A percentile compares a stretch with the other conserved stretches of the same genome.
These are phyloP conservation scores for Staphylotrichum longicolle DNA, from an alignment of 495 filamentous ascomycete genomes.

Conservation along the genomic window DNA sequence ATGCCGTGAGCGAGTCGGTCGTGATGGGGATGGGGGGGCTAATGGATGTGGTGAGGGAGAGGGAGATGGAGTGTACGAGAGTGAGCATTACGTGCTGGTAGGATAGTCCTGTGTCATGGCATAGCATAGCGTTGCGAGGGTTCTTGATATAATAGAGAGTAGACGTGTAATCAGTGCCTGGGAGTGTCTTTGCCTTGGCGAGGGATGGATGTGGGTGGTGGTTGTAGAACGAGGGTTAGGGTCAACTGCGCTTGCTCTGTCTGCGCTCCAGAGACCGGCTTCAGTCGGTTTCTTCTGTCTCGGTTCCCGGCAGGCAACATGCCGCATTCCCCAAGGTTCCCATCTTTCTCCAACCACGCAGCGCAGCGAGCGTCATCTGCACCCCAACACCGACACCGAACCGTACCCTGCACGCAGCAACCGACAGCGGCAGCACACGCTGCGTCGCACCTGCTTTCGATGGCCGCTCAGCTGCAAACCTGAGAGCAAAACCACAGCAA, in stretches of 20 bases:
- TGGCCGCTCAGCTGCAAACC: neutral
- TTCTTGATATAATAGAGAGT: neutral
- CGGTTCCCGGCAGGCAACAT: too few relatives aligned
- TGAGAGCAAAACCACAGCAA: neutral
- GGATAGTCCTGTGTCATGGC: constrained; percentile 6
- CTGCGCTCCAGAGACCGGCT: too few relatives aligned
- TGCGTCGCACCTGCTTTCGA: neutral
- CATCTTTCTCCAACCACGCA: too few relatives aligned
- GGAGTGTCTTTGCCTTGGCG: neutral
- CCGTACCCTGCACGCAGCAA: neutral
- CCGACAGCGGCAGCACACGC: neutral
- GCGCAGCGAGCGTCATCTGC: neutral
- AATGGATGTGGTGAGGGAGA: neutral
- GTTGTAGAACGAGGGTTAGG: too few relatives aligned
- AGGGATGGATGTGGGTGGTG: too few relatives aligned
- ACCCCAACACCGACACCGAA: neutral
- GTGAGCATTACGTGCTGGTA: neutral
- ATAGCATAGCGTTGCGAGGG: constrained; percentile 13
- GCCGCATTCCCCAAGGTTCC: too few relatives aligned
- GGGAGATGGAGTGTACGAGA: constrained; percentile 4
- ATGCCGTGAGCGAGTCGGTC: constrained; percentile 42
- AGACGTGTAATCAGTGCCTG: neutral
- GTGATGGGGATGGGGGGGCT: neutral
- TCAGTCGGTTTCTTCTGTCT: too few relatives aligned
- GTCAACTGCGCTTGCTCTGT: too few relatives aligned